Evolutionary conservation across 2,329 filamentous ascomycete genomes (phyloP).

Genomic region (Fusarium foetens): DNA sequence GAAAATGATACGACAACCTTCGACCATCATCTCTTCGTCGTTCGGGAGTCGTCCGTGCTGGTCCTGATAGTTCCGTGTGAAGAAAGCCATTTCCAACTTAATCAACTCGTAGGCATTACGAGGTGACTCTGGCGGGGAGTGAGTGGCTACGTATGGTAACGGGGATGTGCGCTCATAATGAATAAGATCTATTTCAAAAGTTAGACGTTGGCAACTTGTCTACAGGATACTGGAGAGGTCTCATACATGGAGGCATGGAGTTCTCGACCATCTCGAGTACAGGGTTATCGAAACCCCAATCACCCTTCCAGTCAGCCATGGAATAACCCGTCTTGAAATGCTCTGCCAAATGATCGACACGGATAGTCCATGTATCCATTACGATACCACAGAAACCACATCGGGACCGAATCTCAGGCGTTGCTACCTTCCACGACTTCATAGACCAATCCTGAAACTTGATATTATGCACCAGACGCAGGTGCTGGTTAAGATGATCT

Average conservation of each 20-base stretch:
- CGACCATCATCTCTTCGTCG: slow-evolving; percentile 65
- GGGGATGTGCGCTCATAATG: slow-evolving; percentile 69
- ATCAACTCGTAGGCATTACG: slow-evolving; percentile 70
- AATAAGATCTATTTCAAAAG: slow-evolving; percentile 66
- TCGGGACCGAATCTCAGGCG: slow-evolving; percentile 69
- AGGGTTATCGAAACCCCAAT: slow-evolving; percentile 73
- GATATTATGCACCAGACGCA: slow-evolving; percentile 69
- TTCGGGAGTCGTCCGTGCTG: slow-evolving; percentile 54
- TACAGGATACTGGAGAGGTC: slow-evolving; percentile 51
- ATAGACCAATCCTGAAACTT: slow-evolving; percentile 73
- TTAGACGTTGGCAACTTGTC: slow-evolving; percentile 54
- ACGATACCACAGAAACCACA: slow-evolving; percentile 73
- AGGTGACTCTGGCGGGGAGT: slow-evolving; percentile 57
- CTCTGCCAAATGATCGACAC: slow-evolving; percentile 72
- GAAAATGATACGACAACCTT: slow-evolving; percentile 69
- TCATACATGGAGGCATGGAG: slow-evolving; percentile 72
- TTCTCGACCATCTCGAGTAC: slow-evolving; percentile 73
- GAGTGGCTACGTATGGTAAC: slow-evolving; percentile 62
- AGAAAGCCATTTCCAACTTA: slow-evolving; percentile 67
- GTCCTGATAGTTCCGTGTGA: slow-evolving; percentile 57
- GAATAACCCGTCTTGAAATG: slow-evolving; percentile 74
- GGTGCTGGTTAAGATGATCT: slow-evolving; percentile 73
- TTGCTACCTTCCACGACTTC: slow-evolving; percentile 69
- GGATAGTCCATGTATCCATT: slow-evolving; percentile 69
- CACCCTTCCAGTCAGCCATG: slow-evolving; percentile 77